phyloP scores from a whole-genome alignment of 179 eudicot species.

The Actinidia arguta region DNA sequence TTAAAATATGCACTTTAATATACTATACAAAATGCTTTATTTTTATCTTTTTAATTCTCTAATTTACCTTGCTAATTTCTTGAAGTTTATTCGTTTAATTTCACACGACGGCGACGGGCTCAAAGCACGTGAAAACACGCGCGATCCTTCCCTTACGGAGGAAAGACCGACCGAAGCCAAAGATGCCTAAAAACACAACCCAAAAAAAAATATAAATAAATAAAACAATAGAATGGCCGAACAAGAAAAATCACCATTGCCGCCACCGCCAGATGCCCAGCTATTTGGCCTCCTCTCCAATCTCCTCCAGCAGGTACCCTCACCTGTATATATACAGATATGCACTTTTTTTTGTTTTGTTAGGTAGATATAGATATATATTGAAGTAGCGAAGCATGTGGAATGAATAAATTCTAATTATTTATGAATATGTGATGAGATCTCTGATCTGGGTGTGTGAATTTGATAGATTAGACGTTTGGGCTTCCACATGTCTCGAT shows the following conservation, averaged over 20 bases:
- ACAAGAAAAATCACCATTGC: slow-evolving; percentile 4
- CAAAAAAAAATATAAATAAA: too few relatives aligned
- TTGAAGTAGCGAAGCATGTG: background rate
- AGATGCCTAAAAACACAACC: too few relatives aligned
- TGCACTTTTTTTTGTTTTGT: too few relatives aligned
- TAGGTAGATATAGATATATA: background rate
- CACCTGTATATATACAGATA: background rate
- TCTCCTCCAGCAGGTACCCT: slow-evolving; percentile 27
- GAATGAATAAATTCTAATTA: background rate
- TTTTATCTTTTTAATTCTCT: too few relatives aligned
- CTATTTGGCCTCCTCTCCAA: slow-evolving; percentile 23
- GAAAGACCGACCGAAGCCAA: too few relatives aligned
- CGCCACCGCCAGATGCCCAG: slow-evolving; percentile 20
- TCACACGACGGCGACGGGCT: too few relatives aligned
- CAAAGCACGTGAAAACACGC: too few relatives aligned
- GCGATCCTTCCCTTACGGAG: too few relatives aligned
- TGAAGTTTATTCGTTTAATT: too few relatives aligned
- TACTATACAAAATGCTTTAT: too few relatives aligned
- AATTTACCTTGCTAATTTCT: too few relatives aligned
- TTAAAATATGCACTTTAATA: too few relatives aligned
- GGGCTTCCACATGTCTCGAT: background rate
- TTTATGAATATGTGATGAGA: background rate
- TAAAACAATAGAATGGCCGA: slow-evolving; percentile 9
- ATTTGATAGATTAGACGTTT: background rate
- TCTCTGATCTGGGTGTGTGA: slow-evolving; percentile 2